Evolutionary conservation across 2,329 filamentous ascomycete genomes (phyloP).

Genomic region (Xylariomycetidae sp.): DNA sequence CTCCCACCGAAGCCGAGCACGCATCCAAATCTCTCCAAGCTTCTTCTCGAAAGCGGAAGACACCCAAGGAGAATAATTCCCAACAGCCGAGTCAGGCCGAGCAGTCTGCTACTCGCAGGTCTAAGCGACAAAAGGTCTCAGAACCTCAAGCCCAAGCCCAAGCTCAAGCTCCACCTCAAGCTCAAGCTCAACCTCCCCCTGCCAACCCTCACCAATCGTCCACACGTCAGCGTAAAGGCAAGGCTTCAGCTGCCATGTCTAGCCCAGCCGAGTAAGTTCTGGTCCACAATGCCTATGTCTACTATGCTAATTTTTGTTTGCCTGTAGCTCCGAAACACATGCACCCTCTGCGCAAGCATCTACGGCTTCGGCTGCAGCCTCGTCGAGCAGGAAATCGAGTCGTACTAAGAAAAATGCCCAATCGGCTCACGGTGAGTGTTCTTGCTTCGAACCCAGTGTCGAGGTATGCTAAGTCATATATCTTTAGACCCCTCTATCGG

Average conservation of each 20-base stretch:
- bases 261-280: conserved; percentile 57
- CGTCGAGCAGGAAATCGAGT: conserved; percentile 68
- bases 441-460: background rate
- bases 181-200: too few species aligned
- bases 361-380: conserved; percentile 49
- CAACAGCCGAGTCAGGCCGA: conserved; percentile 23
- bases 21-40: conserved; percentile 27
- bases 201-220: too few species aligned
- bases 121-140: conserved; percentile 67
- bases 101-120: conserved; percentile 48
- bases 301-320: conserved; percentile 17
- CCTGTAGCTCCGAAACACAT: conserved; percentile 51
- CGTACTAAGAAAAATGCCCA: conserved; percentile 63
- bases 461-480: too few species aligned
- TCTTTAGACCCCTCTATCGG: conserved; percentile 9
- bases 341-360: conserved; percentile 58
- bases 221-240: conserved; percentile 55
- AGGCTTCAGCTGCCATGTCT: conserved; percentile 64
- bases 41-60: conserved; percentile 30
- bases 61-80: conserved; percentile 42
- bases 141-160: conserved; percentile 37
- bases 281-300: conserved; percentile 13
- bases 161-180: too few species aligned
- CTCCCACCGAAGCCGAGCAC: conserved; percentile 17
- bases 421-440: conserved; percentile 34